These are phyloP conservation scores for Penicillium macrosclerotiorum DNA, from an alignment of 495 filamentous ascomycete species.

Conservation along the genomic window DNA sequence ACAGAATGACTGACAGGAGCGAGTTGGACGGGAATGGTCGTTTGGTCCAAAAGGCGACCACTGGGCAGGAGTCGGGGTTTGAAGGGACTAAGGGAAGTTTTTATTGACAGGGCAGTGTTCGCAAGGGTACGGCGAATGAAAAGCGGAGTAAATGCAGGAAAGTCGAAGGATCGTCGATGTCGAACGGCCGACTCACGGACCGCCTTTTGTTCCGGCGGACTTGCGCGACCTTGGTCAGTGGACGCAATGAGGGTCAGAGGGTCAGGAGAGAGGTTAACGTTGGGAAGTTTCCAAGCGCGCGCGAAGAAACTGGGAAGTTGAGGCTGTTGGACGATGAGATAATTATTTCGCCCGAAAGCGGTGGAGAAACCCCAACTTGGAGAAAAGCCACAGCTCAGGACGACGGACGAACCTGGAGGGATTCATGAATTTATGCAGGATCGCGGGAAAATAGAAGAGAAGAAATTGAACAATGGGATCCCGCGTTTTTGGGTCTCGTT, in stretches of 20 bases:
- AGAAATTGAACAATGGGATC: too few species aligned
- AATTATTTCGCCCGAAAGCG: constrained; percentile 11
- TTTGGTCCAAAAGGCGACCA: not conserved
- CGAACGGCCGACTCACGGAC: constrained; percentile 7
- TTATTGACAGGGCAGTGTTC: not conserved
- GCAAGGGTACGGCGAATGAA: constrained; percentile 8
- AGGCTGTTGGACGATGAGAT: constrained; percentile 6
- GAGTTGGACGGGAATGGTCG: not conserved
- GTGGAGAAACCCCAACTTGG: not conserved
- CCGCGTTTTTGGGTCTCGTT: too few species aligned
- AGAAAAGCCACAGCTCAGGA: too few species aligned
- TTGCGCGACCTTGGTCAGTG: constrained; percentile 8
- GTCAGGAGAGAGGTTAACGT: not conserved
- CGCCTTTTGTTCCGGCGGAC: not conserved
- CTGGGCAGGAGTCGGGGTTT: not conserved
- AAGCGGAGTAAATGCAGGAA: constrained; percentile 6
- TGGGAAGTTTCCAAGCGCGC: not conserved
- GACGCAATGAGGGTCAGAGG: constrained; percentile 6
- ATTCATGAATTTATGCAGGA: too few species aligned
- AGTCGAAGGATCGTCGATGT: constrained; percentile 2
- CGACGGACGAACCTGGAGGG: too few species aligned
- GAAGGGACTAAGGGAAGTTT: not conserved
- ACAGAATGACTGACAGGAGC: not conserved
- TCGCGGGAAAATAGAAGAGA: too few species aligned
- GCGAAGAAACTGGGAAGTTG: not conserved